Evolutionary conservation across 768 basidiomycete genomes (phyloP), one percentile per base, ranked within the genome.

Genomic region (Suillus tomentosus): DNA sequence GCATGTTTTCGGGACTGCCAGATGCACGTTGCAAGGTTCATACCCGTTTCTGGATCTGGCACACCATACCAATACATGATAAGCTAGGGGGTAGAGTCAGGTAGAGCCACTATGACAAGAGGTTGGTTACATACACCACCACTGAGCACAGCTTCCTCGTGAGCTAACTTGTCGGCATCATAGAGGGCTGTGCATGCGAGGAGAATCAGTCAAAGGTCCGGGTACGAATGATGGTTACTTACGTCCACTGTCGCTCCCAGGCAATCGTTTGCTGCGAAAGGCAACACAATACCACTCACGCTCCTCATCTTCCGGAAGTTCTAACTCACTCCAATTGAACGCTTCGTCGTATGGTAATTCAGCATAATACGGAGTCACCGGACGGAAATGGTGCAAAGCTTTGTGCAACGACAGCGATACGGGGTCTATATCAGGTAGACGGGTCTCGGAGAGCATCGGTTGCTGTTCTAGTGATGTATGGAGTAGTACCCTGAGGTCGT

Each of bases 21-120:
- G 48, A 99, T 90, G 78, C 96, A 98, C 19, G 95, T 97, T 9
- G 96, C 95, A 61, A 97, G 85, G 75, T 98, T 98, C 77, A 91
- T 80, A 2, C 94, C 88, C 0, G 91, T 91, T 43, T 80, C 73
- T 57, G 83, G 82, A 68, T 92, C 79, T 1, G 95, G 95, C 37
- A 89, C 82, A 11, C 95, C 95, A 69, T 95, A 96, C 96, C 96
- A 98, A 75, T 98, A 98, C 73, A 96, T 80, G 60, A 97, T 84
- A 39, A 98, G 80, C 86, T 93, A 47, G 56, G 43, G 24, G 51
- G 40, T 65, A 22, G 19, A 37, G 48, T 72, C 59, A 68, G 48
- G 59, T 22, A 22, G 60, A 27, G 45, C 34, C 40, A 51, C 27
- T 56, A 54, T 60, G 36, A 15, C n/a, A 62, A 59, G 31, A 13